These are phyloP conservation scores for Hypoxylon rickii DNA, from an alignment of 495 filamentous ascomycete genomes.

Conservation along the genomic window DNA sequence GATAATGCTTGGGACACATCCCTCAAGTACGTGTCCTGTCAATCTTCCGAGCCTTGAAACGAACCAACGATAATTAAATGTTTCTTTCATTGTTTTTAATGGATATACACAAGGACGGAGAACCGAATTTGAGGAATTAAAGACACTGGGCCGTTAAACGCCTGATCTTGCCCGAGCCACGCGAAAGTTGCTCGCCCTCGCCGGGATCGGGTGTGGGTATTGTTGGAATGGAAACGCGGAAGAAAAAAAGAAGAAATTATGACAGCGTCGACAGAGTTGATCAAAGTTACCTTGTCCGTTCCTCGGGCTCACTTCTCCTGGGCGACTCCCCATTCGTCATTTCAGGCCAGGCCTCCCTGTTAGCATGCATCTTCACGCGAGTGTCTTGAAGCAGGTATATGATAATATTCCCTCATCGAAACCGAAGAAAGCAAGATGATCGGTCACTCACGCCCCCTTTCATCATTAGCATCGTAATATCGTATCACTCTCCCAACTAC, in stretches of 20 bases:
- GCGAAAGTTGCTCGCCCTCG: not conserved
- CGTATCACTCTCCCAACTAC: slow-evolving; percentile 29
- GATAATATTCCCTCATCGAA: not conserved
- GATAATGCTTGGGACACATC: no score
- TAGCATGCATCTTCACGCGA: not conserved
- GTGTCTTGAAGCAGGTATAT: not conserved
- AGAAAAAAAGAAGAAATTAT: not conserved
- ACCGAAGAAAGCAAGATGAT: not conserved
- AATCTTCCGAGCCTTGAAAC: no score
- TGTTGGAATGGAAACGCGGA: not conserved
- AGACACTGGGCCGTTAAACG: not conserved
- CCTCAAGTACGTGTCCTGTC: no score
- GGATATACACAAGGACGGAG: not conserved
- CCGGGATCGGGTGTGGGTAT: not conserved
- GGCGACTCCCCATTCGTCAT: no score
- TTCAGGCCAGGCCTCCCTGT: not conserved
- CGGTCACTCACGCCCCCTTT: not conserved
- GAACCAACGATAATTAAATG: no score
- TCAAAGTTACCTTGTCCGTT: not conserved
- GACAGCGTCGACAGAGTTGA: slow-evolving; percentile 4
- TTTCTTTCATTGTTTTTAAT: not conserved
- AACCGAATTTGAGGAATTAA: not conserved
- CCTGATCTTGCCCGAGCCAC: not conserved
- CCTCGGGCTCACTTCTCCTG: no score
- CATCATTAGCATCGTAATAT: slow-evolving; percentile 25